These are phyloP conservation scores for Thuidium tamariscinum DNA, from an alignment of 225 moss, liverwort and hornwort species.

Conservation along the genomic window DNA sequence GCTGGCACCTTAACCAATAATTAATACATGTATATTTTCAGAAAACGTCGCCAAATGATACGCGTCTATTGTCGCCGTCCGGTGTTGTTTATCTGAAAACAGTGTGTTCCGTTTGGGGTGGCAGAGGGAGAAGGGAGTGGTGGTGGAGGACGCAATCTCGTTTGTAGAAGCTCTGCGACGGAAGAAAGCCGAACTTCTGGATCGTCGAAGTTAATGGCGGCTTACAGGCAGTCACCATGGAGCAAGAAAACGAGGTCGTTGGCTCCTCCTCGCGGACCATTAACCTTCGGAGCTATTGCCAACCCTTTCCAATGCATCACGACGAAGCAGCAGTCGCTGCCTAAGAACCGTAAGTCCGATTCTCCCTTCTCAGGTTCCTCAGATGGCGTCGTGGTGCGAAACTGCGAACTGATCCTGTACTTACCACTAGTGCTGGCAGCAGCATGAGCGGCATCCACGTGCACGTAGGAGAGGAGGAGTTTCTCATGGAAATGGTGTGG, in stretches of 20 bases:
- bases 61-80: too few relatives aligned
- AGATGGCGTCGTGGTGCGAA: neutral
- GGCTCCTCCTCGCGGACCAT: neutral
- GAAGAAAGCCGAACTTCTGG: neutral
- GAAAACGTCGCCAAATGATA: too few relatives aligned
- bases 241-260: neutral
- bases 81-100: neutral
- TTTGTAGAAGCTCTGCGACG: slow-evolving; percentile 3
- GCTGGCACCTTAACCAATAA: neutral
- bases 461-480: neutral
- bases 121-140: slow-evolving; percentile 20
- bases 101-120: neutral
- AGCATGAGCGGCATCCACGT: neutral
- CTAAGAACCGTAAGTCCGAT: neutral
- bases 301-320: neutral
- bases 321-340: neutral
- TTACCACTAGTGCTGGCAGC: too few relatives aligned
- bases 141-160: slow-evolving; percentile 13
- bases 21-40: neutral
- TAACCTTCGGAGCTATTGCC: too few relatives aligned
- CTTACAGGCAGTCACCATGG: neutral
- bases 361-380: neutral
- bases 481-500: slow-evolving; percentile 10
- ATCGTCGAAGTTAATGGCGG: neutral
- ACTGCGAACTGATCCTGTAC: neutral